A percentile compares a stretch with the other conserved stretches of the same genome.
These are phyloP conservation scores for Cercospora sesami DNA, from an alignment of 2,329 filamentous ascomycete genomes.

Conservation along the genomic window DNA sequence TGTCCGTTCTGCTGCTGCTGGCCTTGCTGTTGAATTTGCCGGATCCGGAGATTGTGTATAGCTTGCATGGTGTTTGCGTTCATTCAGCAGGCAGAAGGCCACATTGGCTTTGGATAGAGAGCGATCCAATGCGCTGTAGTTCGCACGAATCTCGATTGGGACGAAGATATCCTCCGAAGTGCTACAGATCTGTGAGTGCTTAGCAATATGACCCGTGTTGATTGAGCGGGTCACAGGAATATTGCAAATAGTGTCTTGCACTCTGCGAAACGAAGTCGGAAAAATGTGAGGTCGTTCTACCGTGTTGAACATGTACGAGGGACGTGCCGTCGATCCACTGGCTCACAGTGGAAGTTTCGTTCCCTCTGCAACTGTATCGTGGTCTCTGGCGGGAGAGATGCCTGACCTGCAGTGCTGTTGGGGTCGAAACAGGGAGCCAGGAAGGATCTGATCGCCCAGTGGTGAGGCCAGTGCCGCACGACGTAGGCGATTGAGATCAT, in stretches of 20 bases:
- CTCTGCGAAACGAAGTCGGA: not conserved
- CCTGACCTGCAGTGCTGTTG: not conserved
- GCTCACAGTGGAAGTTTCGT: not conserved
- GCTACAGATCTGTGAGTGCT: not conserved
- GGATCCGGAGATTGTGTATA: not conserved
- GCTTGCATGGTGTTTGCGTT: not conserved
- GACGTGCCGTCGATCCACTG: not conserved
- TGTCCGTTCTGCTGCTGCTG: slow-evolving; percentile 8
- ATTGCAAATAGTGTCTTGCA: not conserved
- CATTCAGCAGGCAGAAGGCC: not conserved
- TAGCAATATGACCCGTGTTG: not conserved
- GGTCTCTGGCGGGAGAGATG: not conserved
- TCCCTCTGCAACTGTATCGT: slow-evolving; percentile 6
- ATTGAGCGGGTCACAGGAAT: not conserved
- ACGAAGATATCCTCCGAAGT: not conserved
- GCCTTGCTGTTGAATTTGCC: slow-evolving; percentile 5
- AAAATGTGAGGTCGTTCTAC: not conserved
- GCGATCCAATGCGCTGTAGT: not conserved
- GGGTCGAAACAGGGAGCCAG: slow-evolving; percentile 4
- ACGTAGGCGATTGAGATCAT: slow-evolving; percentile 3
- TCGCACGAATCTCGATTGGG: not conserved
- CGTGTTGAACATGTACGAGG: not conserved
- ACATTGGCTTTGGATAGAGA: not conserved
- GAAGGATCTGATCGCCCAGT: slow-evolving; percentile 3
- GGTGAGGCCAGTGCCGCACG: not conserved